These are phyloP conservation scores for Solanum verrucosum DNA, from an alignment of 257 asterid species.

Conservation along the genomic window DNA sequence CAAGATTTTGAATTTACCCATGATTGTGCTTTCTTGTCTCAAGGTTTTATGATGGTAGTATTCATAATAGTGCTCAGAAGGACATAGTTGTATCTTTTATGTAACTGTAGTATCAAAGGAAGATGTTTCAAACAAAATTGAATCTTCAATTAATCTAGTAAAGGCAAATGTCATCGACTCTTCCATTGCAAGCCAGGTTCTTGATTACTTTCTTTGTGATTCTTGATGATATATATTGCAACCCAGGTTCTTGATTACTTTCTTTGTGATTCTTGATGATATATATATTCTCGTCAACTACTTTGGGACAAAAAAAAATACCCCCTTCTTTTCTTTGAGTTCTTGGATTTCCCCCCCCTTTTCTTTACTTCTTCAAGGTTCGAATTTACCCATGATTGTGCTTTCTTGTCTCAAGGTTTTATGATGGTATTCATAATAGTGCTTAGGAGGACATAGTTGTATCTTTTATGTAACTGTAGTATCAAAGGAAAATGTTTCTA, in stretches of 20 bases:
- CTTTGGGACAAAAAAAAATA: not conserved
- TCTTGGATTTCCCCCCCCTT: not conserved
- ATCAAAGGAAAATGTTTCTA: not conserved
- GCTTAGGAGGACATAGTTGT: not conserved
- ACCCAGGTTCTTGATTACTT: constrained; percentile 29
- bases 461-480: not conserved
- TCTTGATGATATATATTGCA: not conserved
- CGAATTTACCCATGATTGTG: not conserved
- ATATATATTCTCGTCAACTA: not conserved
- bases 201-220: not conserved
- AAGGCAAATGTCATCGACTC: not conserved
- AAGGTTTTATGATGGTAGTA: not conserved
- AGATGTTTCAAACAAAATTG: not conserved
- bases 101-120: not conserved
- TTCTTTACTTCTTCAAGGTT: not conserved
- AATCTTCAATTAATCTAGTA: not conserved
- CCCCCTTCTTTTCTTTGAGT: not conserved
- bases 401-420: not conserved
- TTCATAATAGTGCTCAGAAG: not conserved
- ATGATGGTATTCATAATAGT: not conserved
- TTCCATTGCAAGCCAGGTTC: constrained; percentile 32
- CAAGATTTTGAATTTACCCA: not conserved
- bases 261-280: not conserved
- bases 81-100: not conserved
- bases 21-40: not conserved